Conservation (phyloP, 2,329 filamentous ascomycete genomes). For the Colletotrichum orbiculare region DNA sequence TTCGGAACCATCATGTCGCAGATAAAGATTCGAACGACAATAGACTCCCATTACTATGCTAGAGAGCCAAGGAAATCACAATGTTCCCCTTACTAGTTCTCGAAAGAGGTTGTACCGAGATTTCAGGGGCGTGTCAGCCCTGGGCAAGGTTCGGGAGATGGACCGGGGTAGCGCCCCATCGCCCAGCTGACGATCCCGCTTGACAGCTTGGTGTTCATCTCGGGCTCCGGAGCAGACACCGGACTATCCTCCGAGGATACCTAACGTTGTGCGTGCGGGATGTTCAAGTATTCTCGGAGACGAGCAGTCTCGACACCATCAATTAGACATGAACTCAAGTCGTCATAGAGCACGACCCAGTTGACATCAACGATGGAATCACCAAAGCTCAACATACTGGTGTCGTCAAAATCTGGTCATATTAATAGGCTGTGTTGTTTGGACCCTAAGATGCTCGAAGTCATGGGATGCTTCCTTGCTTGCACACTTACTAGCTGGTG, state of each 20-base stretch:
- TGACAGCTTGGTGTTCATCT: not conserved
- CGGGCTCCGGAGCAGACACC: slow-evolving; percentile 2
- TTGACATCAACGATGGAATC: no score
- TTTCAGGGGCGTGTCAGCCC: slow-evolving; percentile 24
- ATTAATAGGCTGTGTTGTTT: no score
- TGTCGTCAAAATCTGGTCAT: no score
- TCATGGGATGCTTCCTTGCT: no score
- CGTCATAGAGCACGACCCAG: no score
- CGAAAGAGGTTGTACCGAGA: slow-evolving; percentile 9
- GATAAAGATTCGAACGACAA: not conserved
- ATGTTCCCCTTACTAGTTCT: not conserved
- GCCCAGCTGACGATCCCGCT: slow-evolving; percentile 17
- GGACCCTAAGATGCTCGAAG: no score
- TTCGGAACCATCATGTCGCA: not conserved
- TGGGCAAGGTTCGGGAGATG: slow-evolving; percentile 7
- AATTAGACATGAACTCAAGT: no score
- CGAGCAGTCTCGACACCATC: no score
- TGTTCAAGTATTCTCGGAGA: no score
- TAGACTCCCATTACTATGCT: not conserved
- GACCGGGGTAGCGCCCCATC: not conserved
- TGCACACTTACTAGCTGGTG: no score
- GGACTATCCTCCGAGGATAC: slow-evolving; percentile 5
- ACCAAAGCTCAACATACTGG: no score
- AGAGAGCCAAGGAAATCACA: not conserved
- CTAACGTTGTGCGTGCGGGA: no score